phyloP scores from a whole-genome alignment of 495 filamentous ascomycete species.

The Penicillium psychrofluorescens region DNA sequence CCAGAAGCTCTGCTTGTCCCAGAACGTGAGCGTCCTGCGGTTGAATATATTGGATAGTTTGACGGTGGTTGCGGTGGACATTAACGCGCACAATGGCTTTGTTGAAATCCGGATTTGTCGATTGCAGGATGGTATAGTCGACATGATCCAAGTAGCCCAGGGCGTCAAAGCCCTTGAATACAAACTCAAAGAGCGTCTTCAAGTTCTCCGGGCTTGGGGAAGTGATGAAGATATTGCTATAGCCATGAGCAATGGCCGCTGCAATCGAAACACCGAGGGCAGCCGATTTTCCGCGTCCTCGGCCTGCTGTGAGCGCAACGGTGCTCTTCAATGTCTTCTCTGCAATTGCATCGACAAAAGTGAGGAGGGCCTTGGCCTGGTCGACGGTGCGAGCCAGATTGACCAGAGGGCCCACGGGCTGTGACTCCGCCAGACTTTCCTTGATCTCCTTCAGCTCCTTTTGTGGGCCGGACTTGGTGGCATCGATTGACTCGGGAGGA shows the following conservation, averaged over 20 bases:
- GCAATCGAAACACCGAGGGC: slow-evolving; percentile 91
- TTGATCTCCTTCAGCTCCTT: slow-evolving; percentile 83
- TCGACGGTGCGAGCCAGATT: slow-evolving; percentile 83
- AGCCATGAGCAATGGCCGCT: slow-evolving; percentile 89
- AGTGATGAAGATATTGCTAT: slow-evolving; percentile 99
- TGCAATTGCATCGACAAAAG: slow-evolving; percentile 91
- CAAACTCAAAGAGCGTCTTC: slow-evolving; percentile 96
- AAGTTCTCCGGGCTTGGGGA: slow-evolving; percentile 97
- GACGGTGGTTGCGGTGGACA: slow-evolving; percentile 87
- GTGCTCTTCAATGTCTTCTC: slow-evolving; percentile 94
- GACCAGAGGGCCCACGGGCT: slow-evolving; percentile 78
- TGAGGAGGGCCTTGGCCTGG: slow-evolving; percentile 89
- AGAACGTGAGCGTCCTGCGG: slow-evolving; percentile 92
- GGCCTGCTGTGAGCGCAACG: slow-evolving; percentile 85
- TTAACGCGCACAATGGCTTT: slow-evolving; percentile 98
- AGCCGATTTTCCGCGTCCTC: slow-evolving; percentile 96
- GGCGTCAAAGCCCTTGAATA: slow-evolving; percentile 97
- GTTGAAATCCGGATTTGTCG: slow-evolving; percentile 97
- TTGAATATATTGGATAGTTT: slow-evolving; percentile 97
- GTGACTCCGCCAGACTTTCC: slow-evolving; percentile 73
- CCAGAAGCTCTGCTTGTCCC: slow-evolving; percentile 90
- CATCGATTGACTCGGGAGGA: slow-evolving; percentile 57
- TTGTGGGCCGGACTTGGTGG: slow-evolving; percentile 55
- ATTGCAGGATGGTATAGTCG: slow-evolving; percentile 97
- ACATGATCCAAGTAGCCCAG: slow-evolving; percentile 87